Conservation (phyloP, 805 yeast genomes). For the Candida dajiaensis region DNA sequence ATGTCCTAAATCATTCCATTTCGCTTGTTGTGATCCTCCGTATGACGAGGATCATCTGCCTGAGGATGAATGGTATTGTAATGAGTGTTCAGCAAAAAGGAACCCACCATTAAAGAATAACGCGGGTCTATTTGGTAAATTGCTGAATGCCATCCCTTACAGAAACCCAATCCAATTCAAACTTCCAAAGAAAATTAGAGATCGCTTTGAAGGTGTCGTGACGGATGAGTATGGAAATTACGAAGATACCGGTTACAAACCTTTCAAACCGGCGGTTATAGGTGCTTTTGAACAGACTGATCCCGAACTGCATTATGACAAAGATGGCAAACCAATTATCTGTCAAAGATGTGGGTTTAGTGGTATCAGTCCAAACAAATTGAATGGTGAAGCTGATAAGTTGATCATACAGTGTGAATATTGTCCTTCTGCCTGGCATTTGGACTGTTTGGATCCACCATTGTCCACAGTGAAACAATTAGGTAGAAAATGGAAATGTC, state of each 20-base stretch:
- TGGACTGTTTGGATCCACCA: constrained; percentile 81
- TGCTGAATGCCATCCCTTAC: constrained; percentile 52
- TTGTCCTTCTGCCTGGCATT: constrained; percentile 80
- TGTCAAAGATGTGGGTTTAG: constrained; percentile 77
- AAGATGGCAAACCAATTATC: constrained; percentile 58
- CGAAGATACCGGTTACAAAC: constrained; percentile 52
- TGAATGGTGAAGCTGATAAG: constrained; percentile 36
- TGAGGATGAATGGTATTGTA: constrained; percentile 87
- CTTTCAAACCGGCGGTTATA: constrained; percentile 35
- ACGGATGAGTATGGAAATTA: constrained; percentile 70
- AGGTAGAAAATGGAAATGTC: constrained; percentile 87
- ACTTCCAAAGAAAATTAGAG: constrained; percentile 65
- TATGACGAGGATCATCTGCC: constrained; percentile 68
- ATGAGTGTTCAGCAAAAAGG: constrained; percentile 53
- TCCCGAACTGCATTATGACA: constrained; percentile 60
- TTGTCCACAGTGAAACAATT: constrained; percentile 63
- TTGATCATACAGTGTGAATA: constrained; percentile 73
- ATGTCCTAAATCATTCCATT: constrained; percentile 90
- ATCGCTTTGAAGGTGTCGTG: constrained; percentile 64
- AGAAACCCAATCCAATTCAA: constrained; percentile 62
- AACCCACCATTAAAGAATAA: constrained; percentile 29
- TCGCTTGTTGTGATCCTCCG: constrained; percentile 89
- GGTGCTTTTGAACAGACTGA: constrained; percentile 48
- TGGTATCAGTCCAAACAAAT: constrained; percentile 42
- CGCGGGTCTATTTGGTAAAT: constrained; percentile 42